Base-by-base conservation (phyloP, 202 grass and related monocot genomes). In the Elaeis oleifera region DNA sequence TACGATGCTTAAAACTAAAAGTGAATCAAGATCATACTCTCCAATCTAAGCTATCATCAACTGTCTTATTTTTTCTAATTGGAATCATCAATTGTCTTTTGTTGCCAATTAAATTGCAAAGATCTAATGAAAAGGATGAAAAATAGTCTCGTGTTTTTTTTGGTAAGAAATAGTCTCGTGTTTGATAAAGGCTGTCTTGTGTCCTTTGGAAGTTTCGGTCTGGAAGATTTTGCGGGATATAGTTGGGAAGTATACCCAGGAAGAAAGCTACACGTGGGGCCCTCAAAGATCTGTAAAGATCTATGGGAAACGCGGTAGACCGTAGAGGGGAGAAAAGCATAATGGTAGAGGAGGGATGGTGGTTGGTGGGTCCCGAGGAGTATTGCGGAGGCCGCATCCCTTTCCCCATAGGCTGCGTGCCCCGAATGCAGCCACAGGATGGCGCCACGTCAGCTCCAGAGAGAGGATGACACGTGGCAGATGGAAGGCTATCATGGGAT, bases 291-390 rank as follows among this genome's bases (percentile, higher is more conserved):
- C 48, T 29, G 56, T 60, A 60, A 52, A 53, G 56, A 60, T 71
- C 68, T 9, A 60, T 14, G 4, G 21, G 18, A 70, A 70, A 70
- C 36, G 58, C 19, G 56, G 50, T 63, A 67, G 75, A n/a, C 28
- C 23, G 39, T 71, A 70, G 27, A 56, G 5, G 18, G 7, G 28
- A 14, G 27, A 13, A 13, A 24, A 14, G 28, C 57, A 63, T 69
- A 57, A 73, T 56, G 31, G 23, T 1, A 61, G 3, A 20, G 53
- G 65, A 20, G 2, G 19, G 23, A 56, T 0, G 62, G 76, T 79
- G 82, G 57, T 50, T 32, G 49, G 69, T 51, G 83, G 83, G 78
- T 64, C 78, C 83, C 69, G 17, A 17, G 50, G 55, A 74, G 83
- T 54, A 67, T 81, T 81, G 59, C 15, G 25, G 54, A 58, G 26